phyloP scores from a whole-genome alignment of 2,329 filamentous ascomycete species.

The Ceratocystis cubensis region DNA sequence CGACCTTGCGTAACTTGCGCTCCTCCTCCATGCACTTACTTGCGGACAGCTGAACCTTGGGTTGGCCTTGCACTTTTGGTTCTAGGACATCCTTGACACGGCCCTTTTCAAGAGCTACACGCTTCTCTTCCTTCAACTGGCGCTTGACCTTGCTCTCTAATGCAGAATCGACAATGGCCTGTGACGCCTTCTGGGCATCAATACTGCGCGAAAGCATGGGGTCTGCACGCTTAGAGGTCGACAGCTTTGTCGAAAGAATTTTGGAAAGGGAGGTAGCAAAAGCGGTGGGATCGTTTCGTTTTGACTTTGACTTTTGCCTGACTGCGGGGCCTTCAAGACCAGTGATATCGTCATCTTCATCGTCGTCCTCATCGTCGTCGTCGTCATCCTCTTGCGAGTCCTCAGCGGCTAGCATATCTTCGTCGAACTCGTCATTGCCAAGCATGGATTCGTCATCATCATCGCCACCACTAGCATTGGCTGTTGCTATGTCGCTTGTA shows the following conservation, averaged over 20 bases:
- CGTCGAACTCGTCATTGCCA: slow-evolving; percentile 29
- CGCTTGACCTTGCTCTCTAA: slow-evolving; percentile 71
- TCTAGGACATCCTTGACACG: slow-evolving; percentile 71
- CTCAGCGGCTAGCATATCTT: slow-evolving; percentile 24
- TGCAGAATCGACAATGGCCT: slow-evolving; percentile 59
- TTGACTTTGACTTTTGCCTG: slow-evolving; percentile 43
- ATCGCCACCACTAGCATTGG: slow-evolving; percentile 21
- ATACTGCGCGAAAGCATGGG: slow-evolving; percentile 81
- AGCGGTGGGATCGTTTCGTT: slow-evolving; percentile 81
- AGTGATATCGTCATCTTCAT: slow-evolving; percentile 33
- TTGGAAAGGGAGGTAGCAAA: slow-evolving; percentile 91
- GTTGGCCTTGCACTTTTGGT: slow-evolving; percentile 13
- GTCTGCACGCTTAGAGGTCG: slow-evolving; percentile 67
- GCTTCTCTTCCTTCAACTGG: slow-evolving; percentile 70
- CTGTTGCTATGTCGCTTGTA: slow-evolving; percentile 25
- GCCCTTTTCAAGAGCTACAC: slow-evolving; percentile 68
- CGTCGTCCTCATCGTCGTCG: slow-evolving; percentile 25
- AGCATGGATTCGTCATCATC: slow-evolving; percentile 19
- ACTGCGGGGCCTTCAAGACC: slow-evolving; percentile 27
- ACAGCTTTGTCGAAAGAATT: slow-evolving; percentile 81
- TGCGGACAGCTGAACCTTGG: slow-evolving; percentile 26
- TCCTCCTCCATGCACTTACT: slow-evolving; percentile 49
- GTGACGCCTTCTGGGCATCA: slow-evolving; percentile 58
- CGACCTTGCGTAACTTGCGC: slow-evolving; percentile 69
- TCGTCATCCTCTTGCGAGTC: slow-evolving; percentile 25